Percentiles rank a stretch among this genome's conserved stretches.
Conservation (phyloP, 2,329 filamentous ascomycete genomes). For the Paramyrothecium sp. region DNA sequence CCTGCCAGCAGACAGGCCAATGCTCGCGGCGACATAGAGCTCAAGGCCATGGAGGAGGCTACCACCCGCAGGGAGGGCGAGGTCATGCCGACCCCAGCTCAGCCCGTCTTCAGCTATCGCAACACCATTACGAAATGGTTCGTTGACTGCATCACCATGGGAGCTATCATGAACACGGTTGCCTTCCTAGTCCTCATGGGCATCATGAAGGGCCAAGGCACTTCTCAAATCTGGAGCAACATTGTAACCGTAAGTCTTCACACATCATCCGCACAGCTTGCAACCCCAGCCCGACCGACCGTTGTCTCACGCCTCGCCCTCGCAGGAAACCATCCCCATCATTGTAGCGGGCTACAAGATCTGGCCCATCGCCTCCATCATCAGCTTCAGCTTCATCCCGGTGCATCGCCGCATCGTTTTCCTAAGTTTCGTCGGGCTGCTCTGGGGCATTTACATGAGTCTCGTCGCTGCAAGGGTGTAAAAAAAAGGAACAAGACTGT, state of each 20-base stretch:
- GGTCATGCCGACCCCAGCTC: not conserved
- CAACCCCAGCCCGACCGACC: conserved; percentile 3
- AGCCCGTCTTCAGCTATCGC: conserved; percentile 34
- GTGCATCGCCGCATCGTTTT: conserved; percentile 50
- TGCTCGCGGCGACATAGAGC: conserved; percentile 22
- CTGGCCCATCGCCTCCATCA: conserved; percentile 49
- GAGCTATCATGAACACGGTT: conserved; percentile 44
- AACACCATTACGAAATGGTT: conserved; percentile 50
- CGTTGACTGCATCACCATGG: conserved; percentile 46
- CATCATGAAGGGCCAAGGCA: conserved; percentile 38
- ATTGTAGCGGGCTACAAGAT: conserved; percentile 50
- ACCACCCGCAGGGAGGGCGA: conserved; percentile 11
- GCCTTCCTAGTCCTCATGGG: conserved; percentile 48
- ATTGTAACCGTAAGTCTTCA: conserved; percentile 29
- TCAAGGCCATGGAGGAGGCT: conserved; percentile 22
- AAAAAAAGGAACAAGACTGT: not conserved
- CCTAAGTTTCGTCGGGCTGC: conserved; percentile 44
- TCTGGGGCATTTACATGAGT: conserved; percentile 53
- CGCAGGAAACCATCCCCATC: conserved; percentile 43
- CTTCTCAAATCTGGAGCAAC: conserved; percentile 34
- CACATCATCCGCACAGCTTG: not conserved
- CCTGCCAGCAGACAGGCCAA: conserved; percentile 10
- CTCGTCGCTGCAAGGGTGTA: conserved; percentile 42
- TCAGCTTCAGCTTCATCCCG: conserved; percentile 48
- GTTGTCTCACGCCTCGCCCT: not conserved